Percentiles rank a stretch among this genome's conserved stretches.
These are phyloP conservation scores for Pichia sp. DNA, from an alignment of 1,139 yeast genomes.

Conservation along the genomic window DNA sequence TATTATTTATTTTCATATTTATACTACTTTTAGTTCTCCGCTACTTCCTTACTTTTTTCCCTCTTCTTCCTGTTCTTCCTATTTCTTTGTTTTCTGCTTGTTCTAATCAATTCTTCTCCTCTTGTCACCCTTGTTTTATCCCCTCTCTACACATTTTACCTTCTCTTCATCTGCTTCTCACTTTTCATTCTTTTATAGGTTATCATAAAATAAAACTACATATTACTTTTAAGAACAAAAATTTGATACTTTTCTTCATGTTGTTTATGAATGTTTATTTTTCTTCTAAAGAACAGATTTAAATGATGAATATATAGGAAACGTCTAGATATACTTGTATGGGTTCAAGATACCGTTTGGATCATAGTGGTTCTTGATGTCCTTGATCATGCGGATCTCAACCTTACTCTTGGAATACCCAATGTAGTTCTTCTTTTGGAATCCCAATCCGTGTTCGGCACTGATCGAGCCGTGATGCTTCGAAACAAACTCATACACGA, in stretches of 20 bases:
- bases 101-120: slow-evolving; percentile 1
- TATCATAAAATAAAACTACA: too few relatives aligned
- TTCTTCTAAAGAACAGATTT: background rate
- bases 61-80: background rate
- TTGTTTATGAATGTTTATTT: too few relatives aligned
- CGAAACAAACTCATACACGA: slow-evolving; percentile 85
- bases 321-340: slow-evolving; percentile 63
- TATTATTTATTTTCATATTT: background rate
- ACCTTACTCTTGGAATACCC: slow-evolving; percentile 72
- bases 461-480: slow-evolving; percentile 77
- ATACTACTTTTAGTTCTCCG: background rate
- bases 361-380: slow-evolving; percentile 73
- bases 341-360: slow-evolving; percentile 91
- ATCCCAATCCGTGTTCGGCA: slow-evolving; percentile 96
- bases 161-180: background rate
- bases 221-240: too few relatives aligned
- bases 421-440: slow-evolving; percentile 87
- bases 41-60: background rate
- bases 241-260: too few relatives aligned
- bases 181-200: background rate
- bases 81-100: background rate
- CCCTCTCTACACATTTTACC: background rate
- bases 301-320: background rate
- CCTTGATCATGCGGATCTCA: slow-evolving; percentile 70
- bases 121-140: slow-evolving; percentile 22